These are phyloP conservation scores for Coelastrella sp. DNA, from an alignment of 139 green algal species.

Conservation along the genomic window DNA sequence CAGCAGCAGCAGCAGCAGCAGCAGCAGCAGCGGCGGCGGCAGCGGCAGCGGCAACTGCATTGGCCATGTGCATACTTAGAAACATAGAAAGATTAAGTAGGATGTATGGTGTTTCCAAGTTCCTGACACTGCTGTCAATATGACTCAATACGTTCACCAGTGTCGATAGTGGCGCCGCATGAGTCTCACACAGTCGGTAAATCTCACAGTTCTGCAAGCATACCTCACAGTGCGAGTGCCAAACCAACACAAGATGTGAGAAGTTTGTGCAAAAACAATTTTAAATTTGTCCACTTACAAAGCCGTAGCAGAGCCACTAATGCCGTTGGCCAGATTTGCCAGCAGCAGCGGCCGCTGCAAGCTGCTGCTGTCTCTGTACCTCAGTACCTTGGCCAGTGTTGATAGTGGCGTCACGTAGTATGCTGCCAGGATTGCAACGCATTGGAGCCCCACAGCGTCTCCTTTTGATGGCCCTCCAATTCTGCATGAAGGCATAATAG, in stretches of 20 bases:
- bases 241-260: neutral
- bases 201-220: too few relatives aligned
- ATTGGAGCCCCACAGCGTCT: neutral
- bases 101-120: too few relatives aligned
- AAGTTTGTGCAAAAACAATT: neutral
- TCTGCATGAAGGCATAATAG: too few relatives aligned
- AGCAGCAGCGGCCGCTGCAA: neutral
- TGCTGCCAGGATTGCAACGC: neutral
- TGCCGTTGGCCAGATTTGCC: neutral
- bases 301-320: slow-evolving; percentile 10
- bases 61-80: too few relatives aligned
- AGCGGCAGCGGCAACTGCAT: neutral
- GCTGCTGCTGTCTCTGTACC: neutral
- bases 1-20: neutral
- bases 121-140: too few relatives aligned
- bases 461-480: neutral
- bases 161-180: too few relatives aligned
- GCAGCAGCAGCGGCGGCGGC: too few relatives aligned
- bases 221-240: too few relatives aligned
- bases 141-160: too few relatives aligned
- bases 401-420: slow-evolving; percentile 13
- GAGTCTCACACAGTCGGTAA: too few relatives aligned
- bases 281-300: neutral
- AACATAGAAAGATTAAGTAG: too few relatives aligned
- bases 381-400: slow-evolving; percentile 6